These are phyloP conservation scores for Pseudogymnoascus sp. DNA, from an alignment of 2,329 filamentous ascomycete species.

Conservation along the genomic window DNA sequence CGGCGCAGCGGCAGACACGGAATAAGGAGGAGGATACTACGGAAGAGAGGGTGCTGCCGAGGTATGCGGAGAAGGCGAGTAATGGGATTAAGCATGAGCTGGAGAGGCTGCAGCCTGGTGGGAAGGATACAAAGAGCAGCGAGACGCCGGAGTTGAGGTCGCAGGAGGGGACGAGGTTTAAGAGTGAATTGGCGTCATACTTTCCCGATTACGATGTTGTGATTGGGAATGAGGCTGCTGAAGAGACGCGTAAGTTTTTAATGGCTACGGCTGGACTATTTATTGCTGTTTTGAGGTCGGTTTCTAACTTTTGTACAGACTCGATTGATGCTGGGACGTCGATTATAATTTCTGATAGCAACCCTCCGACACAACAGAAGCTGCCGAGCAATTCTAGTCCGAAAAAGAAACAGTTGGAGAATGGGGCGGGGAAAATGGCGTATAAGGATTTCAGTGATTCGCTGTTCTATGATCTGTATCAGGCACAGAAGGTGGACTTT, in stretches of 20 bases:
- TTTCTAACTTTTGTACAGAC: slow-evolving; percentile 45
- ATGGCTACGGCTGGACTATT: neutral
- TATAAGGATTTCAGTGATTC: slow-evolving; percentile 50
- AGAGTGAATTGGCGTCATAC: slow-evolving; percentile 85
- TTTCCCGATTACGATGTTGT: slow-evolving; percentile 93
- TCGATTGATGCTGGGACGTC: slow-evolving; percentile 65
- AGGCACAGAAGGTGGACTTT: slow-evolving; percentile 52
- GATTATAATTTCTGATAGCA: slow-evolving; percentile 61
- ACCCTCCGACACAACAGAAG: slow-evolving; percentile 15
- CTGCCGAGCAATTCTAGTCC: neutral
- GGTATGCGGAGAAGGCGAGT: slow-evolving; percentile 51
- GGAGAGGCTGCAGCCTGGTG: slow-evolving; percentile 46
- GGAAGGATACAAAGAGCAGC: slow-evolving; percentile 38
- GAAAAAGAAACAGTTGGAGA: neutral
- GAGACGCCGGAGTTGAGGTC: slow-evolving; percentile 77
- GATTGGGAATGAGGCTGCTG: slow-evolving; percentile 74
- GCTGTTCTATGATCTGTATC: slow-evolving; percentile 49
- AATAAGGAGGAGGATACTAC: neutral
- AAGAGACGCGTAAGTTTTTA: slow-evolving; percentile 61
- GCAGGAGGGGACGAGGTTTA: slow-evolving; percentile 76
- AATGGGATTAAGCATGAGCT: slow-evolving; percentile 59
- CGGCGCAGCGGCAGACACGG: slow-evolving; percentile 18
- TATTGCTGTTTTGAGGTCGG: neutral
- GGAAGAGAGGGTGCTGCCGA: slow-evolving; percentile 22
- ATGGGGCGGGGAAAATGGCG: slow-evolving; percentile 28